These are phyloP conservation scores for Lindgomyces ingoldianus DNA, from an alignment of 495 filamentous ascomycete genomes.

Conservation along the genomic window DNA sequence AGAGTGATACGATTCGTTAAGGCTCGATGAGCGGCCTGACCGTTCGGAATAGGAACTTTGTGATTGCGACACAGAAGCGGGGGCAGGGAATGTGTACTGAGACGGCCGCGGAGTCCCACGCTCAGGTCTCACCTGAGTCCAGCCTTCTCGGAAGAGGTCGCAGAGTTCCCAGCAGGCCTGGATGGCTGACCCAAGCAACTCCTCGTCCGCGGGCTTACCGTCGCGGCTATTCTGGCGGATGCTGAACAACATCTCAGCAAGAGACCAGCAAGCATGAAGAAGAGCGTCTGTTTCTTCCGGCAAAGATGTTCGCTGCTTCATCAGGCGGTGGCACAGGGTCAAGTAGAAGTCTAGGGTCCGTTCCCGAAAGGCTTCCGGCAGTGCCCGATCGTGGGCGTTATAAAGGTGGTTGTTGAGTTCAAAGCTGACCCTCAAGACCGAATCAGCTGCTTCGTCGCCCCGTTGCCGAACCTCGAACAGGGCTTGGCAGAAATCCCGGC, in stretches of 20 bases:
- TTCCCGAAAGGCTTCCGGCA: conserved; percentile 87
- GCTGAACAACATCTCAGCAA: conserved; percentile 93
- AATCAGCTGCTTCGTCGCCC: conserved; percentile 75
- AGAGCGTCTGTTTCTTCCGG: conserved; percentile 80
- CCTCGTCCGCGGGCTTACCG: conserved; percentile 72
- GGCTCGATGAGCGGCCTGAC: conserved; percentile 49
- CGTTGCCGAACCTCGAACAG: conserved; percentile 80
- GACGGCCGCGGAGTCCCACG: conserved; percentile 81
- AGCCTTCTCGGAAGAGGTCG: conserved; percentile 90
- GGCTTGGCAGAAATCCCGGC: conserved; percentile 86
- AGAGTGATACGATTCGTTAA: conserved; percentile 36
- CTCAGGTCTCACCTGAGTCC: conserved; percentile 85
- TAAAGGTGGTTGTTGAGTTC: conserved; percentile 94
- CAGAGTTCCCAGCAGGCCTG: conserved; percentile 95
- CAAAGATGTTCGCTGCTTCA: conserved; percentile 82
- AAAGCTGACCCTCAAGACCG: conserved; percentile 85
- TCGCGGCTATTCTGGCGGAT: conserved; percentile 80
- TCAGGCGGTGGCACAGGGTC: conserved; percentile 85
- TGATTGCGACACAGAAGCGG: conserved; percentile 25
- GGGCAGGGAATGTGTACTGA: conserved; percentile 66
- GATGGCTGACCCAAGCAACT: conserved; percentile 79
- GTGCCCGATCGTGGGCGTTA: conserved; percentile 80
- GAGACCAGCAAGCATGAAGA: conserved; percentile 81
- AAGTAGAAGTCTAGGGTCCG: conserved; percentile 92
- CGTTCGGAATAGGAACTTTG: conserved; percentile 42